phyloP scores from a whole-genome alignment of 345 rosid species.

The Salix suchowensis region DNA sequence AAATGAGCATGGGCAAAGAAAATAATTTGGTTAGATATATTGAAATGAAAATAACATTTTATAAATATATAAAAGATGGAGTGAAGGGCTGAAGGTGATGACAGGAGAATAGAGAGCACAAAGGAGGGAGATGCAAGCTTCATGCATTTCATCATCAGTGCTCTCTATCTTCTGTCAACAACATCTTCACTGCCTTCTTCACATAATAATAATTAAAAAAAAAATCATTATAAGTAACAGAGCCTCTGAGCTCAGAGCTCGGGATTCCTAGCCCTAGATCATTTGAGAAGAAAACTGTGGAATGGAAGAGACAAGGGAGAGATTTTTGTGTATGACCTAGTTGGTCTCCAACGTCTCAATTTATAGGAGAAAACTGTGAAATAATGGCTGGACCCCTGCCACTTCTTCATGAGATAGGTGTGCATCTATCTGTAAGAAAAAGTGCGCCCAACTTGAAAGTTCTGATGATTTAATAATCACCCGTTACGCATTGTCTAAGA shows the following conservation, averaged over 20 bases:
- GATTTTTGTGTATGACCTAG: neutral
- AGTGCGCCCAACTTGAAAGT: neutral
- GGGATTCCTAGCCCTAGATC: neutral
- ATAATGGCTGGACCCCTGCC: neutral
- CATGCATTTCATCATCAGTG: slow-evolving; percentile 56
- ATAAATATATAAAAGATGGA: too few species aligned
- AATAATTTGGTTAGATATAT: too few species aligned
- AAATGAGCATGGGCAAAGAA: neutral
- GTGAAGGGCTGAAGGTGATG: slow-evolving; percentile 50
- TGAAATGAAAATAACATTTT: too few species aligned
- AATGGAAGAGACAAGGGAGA: neutral
- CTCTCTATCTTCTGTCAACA: slow-evolving; percentile 95
- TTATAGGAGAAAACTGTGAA: slow-evolving; percentile 6
- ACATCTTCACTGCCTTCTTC: slow-evolving; percentile 34
- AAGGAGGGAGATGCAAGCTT: slow-evolving; percentile 51
- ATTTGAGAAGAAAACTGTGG: neutral
- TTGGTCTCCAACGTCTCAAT: neutral
- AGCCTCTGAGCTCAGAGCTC: neutral
- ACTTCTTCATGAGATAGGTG: neutral
- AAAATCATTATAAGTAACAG: neutral
- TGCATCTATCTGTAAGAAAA: neutral
- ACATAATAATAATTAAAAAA: neutral
- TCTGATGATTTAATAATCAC: neutral
- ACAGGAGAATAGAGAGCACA: slow-evolving; percentile 82
- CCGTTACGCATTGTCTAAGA: neutral